phyloP scores from a whole-genome alignment of 2,329 filamentous ascomycete species.

The Fusarium subtropicale region DNA sequence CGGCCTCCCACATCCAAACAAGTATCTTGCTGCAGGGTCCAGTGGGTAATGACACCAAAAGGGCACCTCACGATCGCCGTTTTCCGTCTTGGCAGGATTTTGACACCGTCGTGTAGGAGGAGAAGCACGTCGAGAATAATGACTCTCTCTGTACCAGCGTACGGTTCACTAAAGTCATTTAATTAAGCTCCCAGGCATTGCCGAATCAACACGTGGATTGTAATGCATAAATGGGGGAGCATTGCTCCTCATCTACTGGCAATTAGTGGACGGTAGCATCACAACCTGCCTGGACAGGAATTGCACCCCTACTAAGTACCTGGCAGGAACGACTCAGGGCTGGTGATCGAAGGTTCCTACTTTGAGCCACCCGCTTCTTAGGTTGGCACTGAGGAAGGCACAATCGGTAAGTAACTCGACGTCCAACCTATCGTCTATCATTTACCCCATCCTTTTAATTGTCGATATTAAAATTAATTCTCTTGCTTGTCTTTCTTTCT shows the following conservation, averaged over 20 bases:
- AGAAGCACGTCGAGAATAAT: not conserved
- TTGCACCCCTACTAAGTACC: not conserved
- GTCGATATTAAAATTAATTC: conserved; percentile 10
- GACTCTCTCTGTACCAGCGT: not conserved
- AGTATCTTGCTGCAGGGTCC: conserved; percentile 29
- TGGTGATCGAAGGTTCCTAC: conserved; percentile 17
- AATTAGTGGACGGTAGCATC: not conserved
- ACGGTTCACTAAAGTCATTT: not conserved
- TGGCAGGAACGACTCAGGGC: conserved; percentile 4
- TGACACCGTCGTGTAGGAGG: not conserved
- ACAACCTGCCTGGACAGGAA: not conserved
- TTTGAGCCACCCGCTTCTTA: conserved; percentile 31
- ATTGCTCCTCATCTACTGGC: not conserved
- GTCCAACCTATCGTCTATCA: not conserved
- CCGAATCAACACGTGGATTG: not conserved
- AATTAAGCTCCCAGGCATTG: conserved; percentile 5
- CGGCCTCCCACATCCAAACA: conserved; percentile 29
- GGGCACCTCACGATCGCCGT: conserved; percentile 24
- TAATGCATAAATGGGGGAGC: not conserved
- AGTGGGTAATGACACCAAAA: conserved; percentile 19
- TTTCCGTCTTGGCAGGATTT: conserved; percentile 35
- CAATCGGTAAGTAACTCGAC: not conserved
- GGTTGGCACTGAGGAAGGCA: conserved; percentile 6
- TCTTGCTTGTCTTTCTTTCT: conserved; percentile 3
- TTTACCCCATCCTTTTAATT: conserved; percentile 10